Base-by-base conservation (phyloP, 1,284 basidiomycete species). In the Trametes pubescens region DNA sequence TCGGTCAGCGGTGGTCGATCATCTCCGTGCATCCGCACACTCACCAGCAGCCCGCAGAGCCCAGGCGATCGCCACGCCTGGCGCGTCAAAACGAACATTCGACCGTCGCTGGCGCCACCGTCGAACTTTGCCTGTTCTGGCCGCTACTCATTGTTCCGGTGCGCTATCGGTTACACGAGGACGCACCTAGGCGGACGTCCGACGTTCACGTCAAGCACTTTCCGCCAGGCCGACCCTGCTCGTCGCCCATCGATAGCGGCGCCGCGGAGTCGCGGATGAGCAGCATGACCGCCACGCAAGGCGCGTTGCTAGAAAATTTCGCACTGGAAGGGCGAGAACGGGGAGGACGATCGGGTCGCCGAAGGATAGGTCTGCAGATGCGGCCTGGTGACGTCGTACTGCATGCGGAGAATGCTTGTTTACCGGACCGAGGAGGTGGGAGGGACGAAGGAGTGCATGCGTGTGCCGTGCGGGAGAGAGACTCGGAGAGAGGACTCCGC, bases 191-290 rank as follows among this genome's bases (percentile, higher is more conserved):
- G 40, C 18, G 40, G 40, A 16, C 18, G 8, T 43, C 40, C 16
- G 18, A 43, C 24, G 37, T 32, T 49, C 47, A 16, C 14, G 10
- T 48, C 7, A 24, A 29, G 24, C 24, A 11, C 26, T 37, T 26
- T n/a, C 29, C 40, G 32, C 24, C 55, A 38, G 49, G 38, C 32
- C 43, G 22, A 22, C 52, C 18, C 22, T 11, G 37, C 35, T 37
- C 59, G 49, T 34, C 35, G 32, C 16, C 46, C 63, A 65, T 65
- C 63, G 63, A 65, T 65, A 60, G 51, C 48, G 53, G 43, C 14
- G 53, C 32, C 44, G 58, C 54, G 48, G 59, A 48, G 51, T 61
- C 52, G 35, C 24, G 18, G 35, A n/a, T n/a, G 21, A 26, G 29
- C n/a, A 18, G 40, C 57, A 35, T 59, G 58, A 37, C 58, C 58